These are phyloP conservation scores for Mariannaea sp. DNA, from an alignment of 2,329 filamentous ascomycete species.

Conservation along the genomic window DNA sequence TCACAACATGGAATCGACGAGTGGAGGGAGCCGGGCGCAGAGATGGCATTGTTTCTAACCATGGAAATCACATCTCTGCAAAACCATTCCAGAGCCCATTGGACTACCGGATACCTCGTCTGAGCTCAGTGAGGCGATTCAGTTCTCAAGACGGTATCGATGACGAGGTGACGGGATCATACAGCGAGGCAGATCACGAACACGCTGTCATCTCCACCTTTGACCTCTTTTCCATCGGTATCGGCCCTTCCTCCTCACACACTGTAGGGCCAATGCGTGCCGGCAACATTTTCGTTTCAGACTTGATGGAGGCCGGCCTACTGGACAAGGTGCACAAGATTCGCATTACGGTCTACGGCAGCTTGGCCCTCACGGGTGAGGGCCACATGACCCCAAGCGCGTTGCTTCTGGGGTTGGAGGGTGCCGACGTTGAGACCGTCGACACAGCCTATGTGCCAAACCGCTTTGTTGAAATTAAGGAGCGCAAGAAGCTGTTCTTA, in stretches of 20 bases:
- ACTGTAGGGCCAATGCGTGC: constrained; percentile 58
- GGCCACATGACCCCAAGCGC: constrained; percentile 58
- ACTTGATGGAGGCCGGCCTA: constrained; percentile 51
- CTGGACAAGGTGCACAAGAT: constrained; percentile 53
- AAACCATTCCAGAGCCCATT: background rate
- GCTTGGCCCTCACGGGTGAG: constrained; percentile 55
- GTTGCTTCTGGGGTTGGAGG: constrained; percentile 54
- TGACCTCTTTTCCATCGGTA: constrained; percentile 57
- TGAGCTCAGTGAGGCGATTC: background rate
- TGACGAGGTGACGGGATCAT: constrained; percentile 45
- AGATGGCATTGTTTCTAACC: too few species aligned
- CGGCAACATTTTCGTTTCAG: constrained; percentile 56
- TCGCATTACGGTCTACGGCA: constrained; percentile 55
- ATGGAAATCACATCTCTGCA: background rate
- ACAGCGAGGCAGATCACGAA: constrained; percentile 55
- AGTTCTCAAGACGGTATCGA: constrained; percentile 28
- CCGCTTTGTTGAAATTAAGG: constrained; percentile 53
- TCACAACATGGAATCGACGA: constrained; percentile 2
- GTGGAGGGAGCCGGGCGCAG: background rate
- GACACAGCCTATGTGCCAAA: constrained; percentile 54
- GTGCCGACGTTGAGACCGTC: constrained; percentile 54
- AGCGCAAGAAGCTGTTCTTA: constrained; percentile 49
- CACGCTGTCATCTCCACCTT: constrained; percentile 59
- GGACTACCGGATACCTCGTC: background rate
- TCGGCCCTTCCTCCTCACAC: constrained; percentile 57